Base-by-base conservation (phyloP, 1,139 yeast genomes). In the Pichia sp. region DNA sequence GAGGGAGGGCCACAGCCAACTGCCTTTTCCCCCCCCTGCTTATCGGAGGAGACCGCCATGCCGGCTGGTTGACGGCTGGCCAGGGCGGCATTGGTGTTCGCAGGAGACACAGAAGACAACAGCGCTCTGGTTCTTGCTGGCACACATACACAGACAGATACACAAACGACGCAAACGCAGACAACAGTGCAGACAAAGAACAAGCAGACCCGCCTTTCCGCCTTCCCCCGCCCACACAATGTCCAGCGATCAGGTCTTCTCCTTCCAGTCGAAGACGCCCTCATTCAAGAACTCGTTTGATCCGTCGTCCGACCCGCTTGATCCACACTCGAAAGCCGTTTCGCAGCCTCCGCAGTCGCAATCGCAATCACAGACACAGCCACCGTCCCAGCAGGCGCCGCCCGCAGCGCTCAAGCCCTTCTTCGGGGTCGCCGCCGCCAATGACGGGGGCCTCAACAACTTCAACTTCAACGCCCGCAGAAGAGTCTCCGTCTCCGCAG, bases 401-500 rank as follows among this genome's bases (percentile, higher is more conserved):
- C 23, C 23, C 23, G 5, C 45, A 7, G 7, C 45, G 30, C 16
- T 30, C 15, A 47, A 38, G n/a, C 46, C 36, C n/a, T 15, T 49
- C 36, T 47, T 31, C 40, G 41, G 46, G 19, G 34, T 31, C 34
- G 11, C 8, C 34, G 11, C 8, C 34, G 29, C 45, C 3, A 43
- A 51, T 31, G 26, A 31, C 15, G 31, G 15, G 10, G 13, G 42
- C 8, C 29, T 31, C 7, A 51, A 40, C 16, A 50, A 43, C 13
- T 46, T 34, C 5, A 55, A 55, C 31, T 59, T 87, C 72, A 87
- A 87, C 67, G 90, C 90, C 50, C 82, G 85, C 69, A 81, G 97
- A 74, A 83, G 96, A 74, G 86, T 90, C 5, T 85, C 95, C 30
- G 96, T 90, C 26, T 82, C 90, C 52, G 96, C 96, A 4, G 96